Base-by-base conservation (phyloP, 805 yeast genomes). In the Blastobotrys chiropterorum region DNA sequence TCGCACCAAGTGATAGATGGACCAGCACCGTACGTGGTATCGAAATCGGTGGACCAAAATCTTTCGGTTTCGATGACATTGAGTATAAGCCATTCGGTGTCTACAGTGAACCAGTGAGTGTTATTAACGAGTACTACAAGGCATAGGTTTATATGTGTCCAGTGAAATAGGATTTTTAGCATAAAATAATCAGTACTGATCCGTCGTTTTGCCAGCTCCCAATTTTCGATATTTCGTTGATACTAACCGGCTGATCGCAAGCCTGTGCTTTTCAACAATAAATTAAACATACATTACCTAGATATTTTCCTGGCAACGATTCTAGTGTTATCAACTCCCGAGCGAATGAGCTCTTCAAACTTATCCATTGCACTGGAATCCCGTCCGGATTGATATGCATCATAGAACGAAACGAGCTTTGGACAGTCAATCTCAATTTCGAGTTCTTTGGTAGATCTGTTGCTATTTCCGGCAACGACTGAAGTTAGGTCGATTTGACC, bases 291-390 rank as follows among this genome's bases (percentile, higher is more conserved):
- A 15, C n/a, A 21, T 22, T 20, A 40, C 14, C 51, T 21, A 38
- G 62, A 59, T 16, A 61, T 16, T 22, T 53, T 49, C 14, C 67
- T 50, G 3, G 58, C 66, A 17, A 75, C 56, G 30, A 77, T 62
- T 34, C 84, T 71, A n/a, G 83, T 80, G 57, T 81, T 82, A 62
- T 82, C 83, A 58, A 83, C 59, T 15, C 81, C 76, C 4, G 79
- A 75, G 64, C 81, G 78, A 38, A 81, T 68, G 42, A 82, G 67
- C 48, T 81, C 80, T 55, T 83, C 83, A 60, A 79, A 83, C 49
- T 80, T 75, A 54, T 75, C 77, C 60, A 77, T 73, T 54, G 80
- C 83, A 16, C 58, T 58, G 1, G 62, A 54, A 40, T 63, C 67
- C 6, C 68, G 61, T 26, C 51, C 48, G 38, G 50, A 34, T 38